A percentile compares a stretch with the other conserved stretches of the same genome.
These are phyloP conservation scores for Balakata baccata DNA, from an alignment of 345 rosid genomes.

Conservation along the genomic window DNA sequence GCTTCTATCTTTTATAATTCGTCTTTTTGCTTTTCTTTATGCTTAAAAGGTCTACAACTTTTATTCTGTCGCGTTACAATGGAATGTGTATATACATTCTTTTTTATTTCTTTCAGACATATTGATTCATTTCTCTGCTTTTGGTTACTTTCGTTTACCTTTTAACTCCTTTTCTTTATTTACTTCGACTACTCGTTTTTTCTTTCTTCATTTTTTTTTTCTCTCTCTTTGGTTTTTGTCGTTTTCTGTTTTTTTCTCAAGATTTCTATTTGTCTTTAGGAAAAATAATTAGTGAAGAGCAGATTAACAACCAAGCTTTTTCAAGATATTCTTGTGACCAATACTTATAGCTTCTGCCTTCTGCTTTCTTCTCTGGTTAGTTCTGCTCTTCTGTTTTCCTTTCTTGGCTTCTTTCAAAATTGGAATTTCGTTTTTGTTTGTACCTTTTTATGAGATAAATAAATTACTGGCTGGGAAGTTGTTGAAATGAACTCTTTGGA, in stretches of 20 bases:
- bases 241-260: constrained; percentile 18
- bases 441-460: not conserved
- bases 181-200: not conserved
- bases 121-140: constrained; percentile 17
- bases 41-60: constrained; percentile 14
- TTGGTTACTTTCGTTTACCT: constrained; percentile 19
- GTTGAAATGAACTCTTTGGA: constrained; percentile 46
- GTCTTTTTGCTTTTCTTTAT: constrained; percentile 1
- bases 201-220: not conserved
- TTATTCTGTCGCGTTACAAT: constrained; percentile 9
- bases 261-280: not conserved
- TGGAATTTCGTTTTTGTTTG: constrained; percentile 2
- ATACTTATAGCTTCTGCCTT: constrained; percentile 14
- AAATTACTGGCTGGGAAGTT: constrained; percentile 14
- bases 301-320: not conserved
- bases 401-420: constrained; percentile 23
- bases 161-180: not conserved
- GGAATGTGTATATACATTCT: not conserved
- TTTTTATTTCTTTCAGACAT: constrained; percentile 17
- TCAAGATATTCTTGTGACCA: constrained; percentile 12
- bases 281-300: not conserved
- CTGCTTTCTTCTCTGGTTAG: constrained; percentile 19
- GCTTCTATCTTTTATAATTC: constrained; percentile 35
- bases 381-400: constrained; percentile 25
- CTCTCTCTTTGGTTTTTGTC: not conserved